Conservation (phyloP, 345 rosid species). For the Populus euphratica region DNA sequence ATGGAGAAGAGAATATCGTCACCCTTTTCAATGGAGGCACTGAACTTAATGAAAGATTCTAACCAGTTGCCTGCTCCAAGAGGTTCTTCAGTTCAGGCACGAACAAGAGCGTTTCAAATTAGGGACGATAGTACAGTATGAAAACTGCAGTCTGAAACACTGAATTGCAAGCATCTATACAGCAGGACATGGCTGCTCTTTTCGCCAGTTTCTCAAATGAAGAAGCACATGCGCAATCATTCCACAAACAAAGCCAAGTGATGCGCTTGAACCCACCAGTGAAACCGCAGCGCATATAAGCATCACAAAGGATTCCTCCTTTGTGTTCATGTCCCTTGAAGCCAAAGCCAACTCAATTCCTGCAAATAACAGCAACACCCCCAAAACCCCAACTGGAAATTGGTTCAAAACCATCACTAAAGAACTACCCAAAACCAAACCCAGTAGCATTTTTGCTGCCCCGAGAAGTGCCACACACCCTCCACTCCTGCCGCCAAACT, state of each 20-base stretch:
- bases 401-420: constrained; percentile 52
- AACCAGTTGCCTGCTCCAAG: too few relatives aligned
- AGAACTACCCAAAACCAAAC: constrained; percentile 66
- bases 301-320: constrained; percentile 77
- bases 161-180: constrained; percentile 1
- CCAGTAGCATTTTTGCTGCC: constrained; percentile 50
- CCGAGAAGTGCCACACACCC: constrained; percentile 77
- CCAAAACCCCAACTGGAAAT: constrained; percentile 79
- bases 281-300: constrained; percentile 61
- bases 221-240: constrained; percentile 48
- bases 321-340: constrained; percentile 67
- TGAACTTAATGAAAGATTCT: too few relatives aligned
- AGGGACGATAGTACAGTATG: too few relatives aligned
- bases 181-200: constrained; percentile 4
- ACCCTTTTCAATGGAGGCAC: too few relatives aligned
- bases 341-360: constrained; percentile 82
- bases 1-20: too few relatives aligned
- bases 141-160: too few relatives aligned
- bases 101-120: too few relatives aligned
- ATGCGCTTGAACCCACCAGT: constrained; percentile 70
- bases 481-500: constrained; percentile 87
- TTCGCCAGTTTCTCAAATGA: constrained; percentile 35
- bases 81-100: too few relatives aligned
- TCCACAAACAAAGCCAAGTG: constrained; percentile 74
- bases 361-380: constrained; percentile 64